phyloP scores from a whole-genome alignment of 2,329 filamentous ascomycete species.

The Trichoderma breve region DNA sequence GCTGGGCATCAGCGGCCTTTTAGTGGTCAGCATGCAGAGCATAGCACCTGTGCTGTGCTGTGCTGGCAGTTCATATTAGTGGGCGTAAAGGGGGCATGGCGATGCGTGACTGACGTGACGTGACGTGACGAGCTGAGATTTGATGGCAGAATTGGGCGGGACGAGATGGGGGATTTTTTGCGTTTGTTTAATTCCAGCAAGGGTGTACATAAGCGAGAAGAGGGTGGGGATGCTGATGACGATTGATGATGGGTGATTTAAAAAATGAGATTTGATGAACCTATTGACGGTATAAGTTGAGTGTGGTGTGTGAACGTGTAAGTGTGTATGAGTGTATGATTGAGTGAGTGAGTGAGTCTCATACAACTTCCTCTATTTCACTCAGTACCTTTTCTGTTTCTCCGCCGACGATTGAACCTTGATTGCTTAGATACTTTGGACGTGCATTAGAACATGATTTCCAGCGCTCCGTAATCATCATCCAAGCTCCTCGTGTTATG shows the following conservation, averaged over 20 bases:
- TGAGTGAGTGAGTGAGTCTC: not conserved
- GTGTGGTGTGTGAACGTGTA: not conserved
- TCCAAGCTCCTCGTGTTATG: constrained; percentile 6
- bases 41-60: not conserved
- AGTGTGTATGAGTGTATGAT: not conserved
- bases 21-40: too few species aligned
- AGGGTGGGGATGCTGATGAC: not conserved
- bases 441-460: constrained; percentile 4
- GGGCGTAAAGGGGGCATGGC: not conserved
- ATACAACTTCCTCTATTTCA: not conserved
- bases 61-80: not conserved
- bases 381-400: not conserved
- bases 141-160: not conserved
- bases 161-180: not conserved
- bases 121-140: constrained; percentile 6
- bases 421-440: not conserved
- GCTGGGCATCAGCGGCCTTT: too few species aligned
- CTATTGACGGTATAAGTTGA: not conserved
- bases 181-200: not conserved
- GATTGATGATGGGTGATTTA: not conserved
- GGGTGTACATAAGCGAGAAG: not conserved
- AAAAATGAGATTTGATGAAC: not conserved
- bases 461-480: not conserved
- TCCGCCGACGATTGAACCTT: not conserved
- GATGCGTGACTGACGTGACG: not conserved